phyloP scores from a whole-genome alignment of 805 yeast genomes.

The Sporopachydermia quercuum region DNA sequence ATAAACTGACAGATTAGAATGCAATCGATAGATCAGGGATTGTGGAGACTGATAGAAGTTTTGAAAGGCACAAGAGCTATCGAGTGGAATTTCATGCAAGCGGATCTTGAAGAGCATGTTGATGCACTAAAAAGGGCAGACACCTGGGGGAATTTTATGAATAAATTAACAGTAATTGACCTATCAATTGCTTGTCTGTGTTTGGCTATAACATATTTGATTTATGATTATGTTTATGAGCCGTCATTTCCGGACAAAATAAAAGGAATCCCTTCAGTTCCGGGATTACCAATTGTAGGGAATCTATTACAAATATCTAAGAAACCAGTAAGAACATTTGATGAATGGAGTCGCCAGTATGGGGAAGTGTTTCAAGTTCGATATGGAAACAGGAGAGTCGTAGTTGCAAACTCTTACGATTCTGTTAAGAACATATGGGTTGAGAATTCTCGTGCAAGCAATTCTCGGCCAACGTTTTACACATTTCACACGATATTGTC shows the following conservation, averaged over 20 bases:
- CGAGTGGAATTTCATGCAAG: too few relatives aligned
- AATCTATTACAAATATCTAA: conserved; percentile 27
- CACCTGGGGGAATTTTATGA: too few relatives aligned
- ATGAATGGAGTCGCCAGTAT: conserved; percentile 27
- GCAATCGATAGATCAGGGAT: too few relatives aligned
- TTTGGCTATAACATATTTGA: too few relatives aligned
- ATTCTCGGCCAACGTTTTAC: conserved; percentile 51
- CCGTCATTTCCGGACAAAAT: neutral
- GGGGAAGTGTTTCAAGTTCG: conserved; percentile 45
- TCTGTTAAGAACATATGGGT: conserved; percentile 42
- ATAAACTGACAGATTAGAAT: too few relatives aligned
- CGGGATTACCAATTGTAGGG: conserved; percentile 38
- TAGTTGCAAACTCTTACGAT: conserved; percentile 53
- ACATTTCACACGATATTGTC: conserved; percentile 56
- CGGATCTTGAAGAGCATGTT: too few relatives aligned
- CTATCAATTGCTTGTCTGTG: too few relatives aligned
- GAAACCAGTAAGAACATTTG: conserved; percentile 36
- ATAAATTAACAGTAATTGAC: too few relatives aligned
- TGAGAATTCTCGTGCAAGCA: conserved; percentile 32
- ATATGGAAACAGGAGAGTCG: conserved; percentile 38
- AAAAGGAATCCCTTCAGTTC: conserved; percentile 26
- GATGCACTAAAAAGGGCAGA: too few relatives aligned
- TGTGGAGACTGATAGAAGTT: too few relatives aligned
- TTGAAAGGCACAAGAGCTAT: too few relatives aligned
- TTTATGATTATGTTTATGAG: neutral